A percentile compares a stretch with the other conserved stretches of the same genome.
phyloP scores from a whole-genome alignment of 306 rosid species.

The Abrus pulchellus region DNA sequence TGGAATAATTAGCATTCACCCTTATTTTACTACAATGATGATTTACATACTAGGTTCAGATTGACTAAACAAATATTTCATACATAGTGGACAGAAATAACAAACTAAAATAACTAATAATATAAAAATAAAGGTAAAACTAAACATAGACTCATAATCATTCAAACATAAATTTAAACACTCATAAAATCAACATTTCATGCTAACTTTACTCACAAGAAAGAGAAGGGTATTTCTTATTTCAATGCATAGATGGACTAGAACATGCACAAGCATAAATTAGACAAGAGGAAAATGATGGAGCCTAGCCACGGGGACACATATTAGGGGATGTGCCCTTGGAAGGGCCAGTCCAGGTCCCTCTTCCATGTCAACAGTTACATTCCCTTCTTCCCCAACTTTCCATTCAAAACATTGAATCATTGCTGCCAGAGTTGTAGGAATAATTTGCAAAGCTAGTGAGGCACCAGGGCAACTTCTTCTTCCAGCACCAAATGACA shows the following conservation, averaged over 20 bases:
- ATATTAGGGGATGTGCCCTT: slow-evolving; percentile 60
- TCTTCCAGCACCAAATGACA: slow-evolving; percentile 62
- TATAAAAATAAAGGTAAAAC: too few relatives aligned
- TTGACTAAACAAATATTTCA: background rate
- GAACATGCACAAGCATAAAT: background rate
- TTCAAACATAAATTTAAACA: too few relatives aligned
- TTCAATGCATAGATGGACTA: background rate
- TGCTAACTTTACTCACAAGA: background rate
- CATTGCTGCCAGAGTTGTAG: slow-evolving; percentile 38
- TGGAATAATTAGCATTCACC: background rate
- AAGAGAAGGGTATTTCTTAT: background rate
- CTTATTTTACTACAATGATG: background rate
- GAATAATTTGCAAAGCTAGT: slow-evolving; percentile 59
- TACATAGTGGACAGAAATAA: background rate
- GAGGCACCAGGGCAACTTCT: slow-evolving; percentile 78
- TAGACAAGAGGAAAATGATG: slow-evolving; percentile 23
- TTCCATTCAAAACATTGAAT: slow-evolving; percentile 53
- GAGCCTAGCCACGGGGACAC: slow-evolving; percentile 58
- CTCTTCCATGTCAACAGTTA: slow-evolving; percentile 62
- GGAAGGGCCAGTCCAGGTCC: slow-evolving; percentile 77
- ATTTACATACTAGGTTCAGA: background rate
- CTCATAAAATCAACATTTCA: background rate
- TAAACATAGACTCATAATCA: too few relatives aligned
- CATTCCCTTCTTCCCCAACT: slow-evolving; percentile 44
- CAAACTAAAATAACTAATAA: background rate